phyloP scores from a whole-genome alignment of 257 asterid species.

The Nyctanthes arbortristis region DNA sequence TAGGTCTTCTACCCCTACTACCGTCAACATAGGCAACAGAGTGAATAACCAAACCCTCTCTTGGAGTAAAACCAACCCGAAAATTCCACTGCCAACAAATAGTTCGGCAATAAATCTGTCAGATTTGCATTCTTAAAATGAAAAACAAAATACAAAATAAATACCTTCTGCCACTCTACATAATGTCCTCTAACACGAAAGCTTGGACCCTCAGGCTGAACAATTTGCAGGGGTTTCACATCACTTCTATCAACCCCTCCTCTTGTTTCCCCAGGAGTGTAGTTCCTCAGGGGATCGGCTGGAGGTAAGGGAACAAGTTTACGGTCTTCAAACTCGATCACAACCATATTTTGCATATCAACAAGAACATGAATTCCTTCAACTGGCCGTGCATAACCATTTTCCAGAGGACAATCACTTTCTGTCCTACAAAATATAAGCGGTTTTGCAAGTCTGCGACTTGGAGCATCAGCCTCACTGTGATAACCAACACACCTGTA shows the following conservation, averaged over 20 bases:
- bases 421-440: conserved; percentile 73
- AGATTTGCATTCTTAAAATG: not conserved
- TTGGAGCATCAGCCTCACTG: conserved; percentile 62
- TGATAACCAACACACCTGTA: conserved; percentile 63
- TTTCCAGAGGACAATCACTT: conserved; percentile 96
- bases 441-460: conserved; percentile 57
- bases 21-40: conserved; percentile 98
- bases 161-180: conserved; percentile 98
- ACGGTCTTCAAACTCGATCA: conserved; percentile 55
- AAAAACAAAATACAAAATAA: conserved; percentile 11
- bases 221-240: conserved; percentile 81
- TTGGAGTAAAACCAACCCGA: conserved; percentile 92
- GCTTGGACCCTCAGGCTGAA: conserved; percentile 98
- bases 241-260: conserved; percentile 98
- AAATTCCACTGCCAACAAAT: conserved; percentile 83
- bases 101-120: conserved; percentile 18
- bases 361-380: conserved; percentile 88
- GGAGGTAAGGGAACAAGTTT: conserved; percentile 63
- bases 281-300: conserved; percentile 82
- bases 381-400: conserved; percentile 98
- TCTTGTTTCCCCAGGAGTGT: conserved; percentile 88
- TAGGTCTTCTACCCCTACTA: conserved; percentile 92
- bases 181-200: conserved; percentile 76
- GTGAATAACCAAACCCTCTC: conserved; percentile 96
- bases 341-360: conserved; percentile 62